Evolutionary conservation across 1,284 basidiomycete genomes (phyloP).

Genomic region (Mrakiaceae sp.): DNA sequence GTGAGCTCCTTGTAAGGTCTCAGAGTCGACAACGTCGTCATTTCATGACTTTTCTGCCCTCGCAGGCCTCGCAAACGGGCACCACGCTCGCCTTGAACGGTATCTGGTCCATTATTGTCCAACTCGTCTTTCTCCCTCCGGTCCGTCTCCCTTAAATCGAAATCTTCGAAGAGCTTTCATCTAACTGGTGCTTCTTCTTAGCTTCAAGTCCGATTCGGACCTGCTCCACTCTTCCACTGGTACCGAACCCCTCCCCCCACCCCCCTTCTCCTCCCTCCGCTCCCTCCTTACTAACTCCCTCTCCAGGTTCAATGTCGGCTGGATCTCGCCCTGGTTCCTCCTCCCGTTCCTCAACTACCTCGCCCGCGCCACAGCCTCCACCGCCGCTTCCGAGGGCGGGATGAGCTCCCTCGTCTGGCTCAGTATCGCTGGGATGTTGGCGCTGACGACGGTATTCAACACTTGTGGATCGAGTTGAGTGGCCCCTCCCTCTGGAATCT

Average conservation of each 20-base stretch:
- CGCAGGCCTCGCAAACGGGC: constrained; percentile 26
- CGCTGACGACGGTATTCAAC: neutral
- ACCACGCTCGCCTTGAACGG: constrained; percentile 31
- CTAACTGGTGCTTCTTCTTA: constrained; percentile 6
- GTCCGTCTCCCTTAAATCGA: constrained; percentile 28
- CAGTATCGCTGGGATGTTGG: neutral
- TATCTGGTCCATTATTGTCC: constrained; percentile 29
- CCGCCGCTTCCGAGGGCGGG: neutral
- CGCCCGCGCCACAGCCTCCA: neutral
- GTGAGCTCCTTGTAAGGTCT: constrained; percentile 14
- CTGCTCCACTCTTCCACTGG: neutral
- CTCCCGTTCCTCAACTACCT: constrained; percentile 24
- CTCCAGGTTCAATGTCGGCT: constrained; percentile 1
- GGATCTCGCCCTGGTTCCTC: constrained; percentile 28
- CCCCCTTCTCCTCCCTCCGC: too few species aligned
- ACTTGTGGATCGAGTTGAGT: neutral
- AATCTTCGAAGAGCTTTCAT: constrained; percentile 25
- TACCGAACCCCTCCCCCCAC: too few species aligned
- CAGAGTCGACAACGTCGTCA: too few species aligned
- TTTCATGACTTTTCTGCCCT: too few species aligned
- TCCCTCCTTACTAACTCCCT: too few species aligned
- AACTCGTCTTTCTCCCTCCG: constrained; percentile 29
- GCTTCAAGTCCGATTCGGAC: constrained; percentile 8
- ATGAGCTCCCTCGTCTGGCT: neutral
- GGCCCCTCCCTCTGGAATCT: too few species aligned